Conservation (phyloP, 495 filamentous ascomycete species). For the Xylaria venustula region DNA sequence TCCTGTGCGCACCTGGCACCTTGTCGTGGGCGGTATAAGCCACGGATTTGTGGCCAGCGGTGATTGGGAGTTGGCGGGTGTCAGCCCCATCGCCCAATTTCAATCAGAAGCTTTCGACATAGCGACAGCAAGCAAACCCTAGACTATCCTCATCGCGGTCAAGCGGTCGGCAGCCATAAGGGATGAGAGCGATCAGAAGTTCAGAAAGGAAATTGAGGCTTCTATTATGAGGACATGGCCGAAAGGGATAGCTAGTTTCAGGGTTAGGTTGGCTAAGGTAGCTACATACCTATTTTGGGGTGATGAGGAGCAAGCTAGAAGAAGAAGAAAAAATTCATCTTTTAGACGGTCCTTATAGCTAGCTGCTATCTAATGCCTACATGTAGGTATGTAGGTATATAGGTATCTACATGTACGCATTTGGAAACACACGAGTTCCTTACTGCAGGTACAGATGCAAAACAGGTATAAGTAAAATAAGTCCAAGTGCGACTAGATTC, state of each 20-base stretch:
- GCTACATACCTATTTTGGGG: background rate
- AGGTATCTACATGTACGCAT: too few relatives aligned
- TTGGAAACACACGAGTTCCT: too few relatives aligned
- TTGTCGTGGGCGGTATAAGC: constrained; percentile 6
- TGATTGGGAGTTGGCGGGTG: constrained; percentile 9
- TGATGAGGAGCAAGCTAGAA: background rate
- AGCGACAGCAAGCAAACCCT: constrained; percentile 11
- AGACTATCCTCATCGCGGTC: constrained; percentile 14
- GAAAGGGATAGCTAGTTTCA: background rate
- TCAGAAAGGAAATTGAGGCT: constrained; percentile 4
- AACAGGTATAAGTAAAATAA: too few relatives aligned
- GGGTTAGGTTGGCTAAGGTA: background rate
- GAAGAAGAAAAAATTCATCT: background rate
- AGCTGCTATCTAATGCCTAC: too few relatives aligned
- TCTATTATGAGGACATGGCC: background rate
- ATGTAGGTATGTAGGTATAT: too few relatives aligned
- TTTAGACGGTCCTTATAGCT: too few relatives aligned
- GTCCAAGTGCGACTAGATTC: too few relatives aligned
- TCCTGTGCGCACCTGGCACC: constrained; percentile 2
- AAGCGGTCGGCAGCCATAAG: constrained; percentile 11
- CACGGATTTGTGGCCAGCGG: constrained; percentile 12
- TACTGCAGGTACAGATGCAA: too few relatives aligned
- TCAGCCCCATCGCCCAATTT: constrained; percentile 17
- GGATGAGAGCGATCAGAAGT: constrained; percentile 1
- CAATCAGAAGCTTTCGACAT: constrained; percentile 1